phyloP scores from a whole-genome alignment of 1,284 basidiomycete genomes.

The Cerrena zonata region DNA sequence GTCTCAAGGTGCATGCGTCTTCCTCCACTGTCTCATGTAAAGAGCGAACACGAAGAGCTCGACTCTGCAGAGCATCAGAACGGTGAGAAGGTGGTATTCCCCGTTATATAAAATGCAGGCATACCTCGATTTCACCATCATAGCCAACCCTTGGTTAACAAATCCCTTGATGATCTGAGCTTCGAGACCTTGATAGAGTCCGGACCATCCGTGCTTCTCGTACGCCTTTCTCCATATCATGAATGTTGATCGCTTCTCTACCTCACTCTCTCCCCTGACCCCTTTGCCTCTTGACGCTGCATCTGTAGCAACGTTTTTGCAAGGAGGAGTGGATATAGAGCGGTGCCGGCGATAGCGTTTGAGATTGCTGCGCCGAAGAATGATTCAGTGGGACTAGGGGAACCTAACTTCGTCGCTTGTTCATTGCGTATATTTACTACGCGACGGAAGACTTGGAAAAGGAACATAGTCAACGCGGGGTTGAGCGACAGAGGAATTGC shows the following conservation, averaged over 20 bases:
- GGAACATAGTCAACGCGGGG: constrained; percentile 48
- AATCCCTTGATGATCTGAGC: constrained; percentile 51
- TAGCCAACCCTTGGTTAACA: constrained; percentile 50
- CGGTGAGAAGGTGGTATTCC: neutral
- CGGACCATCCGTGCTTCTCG: constrained; percentile 26
- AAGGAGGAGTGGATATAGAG: constrained; percentile 52
- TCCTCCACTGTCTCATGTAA: constrained; percentile 3
- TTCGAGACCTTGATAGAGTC: constrained; percentile 49
- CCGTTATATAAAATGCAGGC: neutral
- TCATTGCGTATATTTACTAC: constrained; percentile 23
- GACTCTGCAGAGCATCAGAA: constrained; percentile 3
- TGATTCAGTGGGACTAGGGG: constrained; percentile 24
- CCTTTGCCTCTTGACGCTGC: constrained; percentile 12
- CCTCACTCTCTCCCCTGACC: constrained; percentile 19
- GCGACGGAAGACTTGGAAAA: constrained; percentile 48
- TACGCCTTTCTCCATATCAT: constrained; percentile 21
- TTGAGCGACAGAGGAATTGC: constrained; percentile 46
- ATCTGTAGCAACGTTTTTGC: constrained; percentile 53
- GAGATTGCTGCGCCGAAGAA: constrained; percentile 51
- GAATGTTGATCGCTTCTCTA: constrained; percentile 16
- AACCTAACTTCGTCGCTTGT: constrained; percentile 28
- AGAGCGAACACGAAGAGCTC: constrained; percentile 3
- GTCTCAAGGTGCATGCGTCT: too few species aligned
- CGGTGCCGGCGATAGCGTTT: constrained; percentile 34
- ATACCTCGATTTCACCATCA: constrained; percentile 51